phyloP scores from a whole-genome alignment of 768 basidiomycete genomes.

The Phlegmacium glaucopus region DNA sequence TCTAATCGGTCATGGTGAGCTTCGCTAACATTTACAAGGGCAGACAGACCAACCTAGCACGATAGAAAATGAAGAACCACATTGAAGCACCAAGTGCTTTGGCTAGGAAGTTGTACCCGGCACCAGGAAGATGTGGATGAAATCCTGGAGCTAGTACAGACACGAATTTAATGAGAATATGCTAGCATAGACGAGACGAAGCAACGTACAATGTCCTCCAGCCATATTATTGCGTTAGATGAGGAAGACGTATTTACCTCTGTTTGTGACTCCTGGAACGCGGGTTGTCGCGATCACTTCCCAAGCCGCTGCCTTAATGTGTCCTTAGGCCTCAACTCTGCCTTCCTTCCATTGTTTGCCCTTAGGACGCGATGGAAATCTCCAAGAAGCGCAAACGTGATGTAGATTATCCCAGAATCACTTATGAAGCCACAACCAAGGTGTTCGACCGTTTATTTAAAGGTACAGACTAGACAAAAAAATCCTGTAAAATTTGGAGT shows the following conservation, averaged over 20 bases:
- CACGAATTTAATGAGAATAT: constrained; percentile 3
- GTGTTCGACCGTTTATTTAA: constrained; percentile 54
- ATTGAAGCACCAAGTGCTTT: constrained; percentile 89
- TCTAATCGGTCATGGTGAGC: constrained; percentile 29
- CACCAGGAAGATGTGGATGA: constrained; percentile 81
- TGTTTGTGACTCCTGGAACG: constrained; percentile 26
- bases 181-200: not conserved
- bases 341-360: constrained; percentile 1
- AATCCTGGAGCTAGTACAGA: constrained; percentile 66
- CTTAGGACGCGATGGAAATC: constrained; percentile 27
- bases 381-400: constrained; percentile 44
- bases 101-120: constrained; percentile 71
- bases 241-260: constrained; percentile 26
- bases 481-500: not conserved
- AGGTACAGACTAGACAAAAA: no score
- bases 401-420: constrained; percentile 36
- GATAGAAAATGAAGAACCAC: constrained; percentile 99
- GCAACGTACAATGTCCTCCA: constrained; percentile 34
- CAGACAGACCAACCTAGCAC: constrained; percentile 66
- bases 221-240: constrained; percentile 34
- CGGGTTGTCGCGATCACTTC: constrained; percentile 14
- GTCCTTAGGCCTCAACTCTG: constrained; percentile 6
- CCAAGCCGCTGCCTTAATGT: constrained; percentile 2
- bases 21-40: constrained; percentile 1
- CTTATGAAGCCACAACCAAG: constrained; percentile 39